Percentiles rank a stretch among this genome's conserved stretches.
Conservation (phyloP, 2,329 filamentous ascomycete species). For the Trichoderma sp. region DNA sequence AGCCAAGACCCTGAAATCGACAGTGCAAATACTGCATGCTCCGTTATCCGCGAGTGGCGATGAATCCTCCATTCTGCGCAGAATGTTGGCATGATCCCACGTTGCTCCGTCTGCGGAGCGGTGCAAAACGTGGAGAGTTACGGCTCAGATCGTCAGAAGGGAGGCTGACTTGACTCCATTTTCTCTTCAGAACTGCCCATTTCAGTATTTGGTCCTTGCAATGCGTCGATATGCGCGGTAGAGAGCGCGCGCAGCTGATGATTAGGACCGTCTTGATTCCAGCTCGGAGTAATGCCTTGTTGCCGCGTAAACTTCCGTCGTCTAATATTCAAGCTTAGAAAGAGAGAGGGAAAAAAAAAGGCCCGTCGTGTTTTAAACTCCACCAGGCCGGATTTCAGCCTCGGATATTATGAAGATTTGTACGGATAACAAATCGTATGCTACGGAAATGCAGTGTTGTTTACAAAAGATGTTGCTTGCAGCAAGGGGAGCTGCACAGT, state of each 20-base stretch:
- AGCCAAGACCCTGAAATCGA: neutral
- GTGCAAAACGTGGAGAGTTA: neutral
- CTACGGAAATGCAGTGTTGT: neutral
- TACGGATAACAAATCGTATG: neutral
- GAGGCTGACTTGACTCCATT: neutral
- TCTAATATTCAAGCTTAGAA: slow-evolving; percentile 12
- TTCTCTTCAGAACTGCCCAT: neutral
- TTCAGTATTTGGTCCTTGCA: neutral
- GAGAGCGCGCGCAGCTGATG: neutral
- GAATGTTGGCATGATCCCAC: neutral
- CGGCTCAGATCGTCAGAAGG: neutral
- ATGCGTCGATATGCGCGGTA: neutral
- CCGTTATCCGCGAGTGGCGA: neutral
- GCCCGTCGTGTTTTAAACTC: slow-evolving; percentile 20
- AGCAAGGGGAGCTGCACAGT: neutral
- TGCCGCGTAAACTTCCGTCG: slow-evolving; percentile 11
- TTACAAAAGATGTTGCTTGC: neutral
- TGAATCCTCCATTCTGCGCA: neutral
- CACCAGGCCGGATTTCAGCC: neutral
- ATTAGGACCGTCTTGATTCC: neutral
- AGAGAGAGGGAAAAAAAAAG: neutral
- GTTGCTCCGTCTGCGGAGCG: neutral
- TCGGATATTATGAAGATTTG: neutral
- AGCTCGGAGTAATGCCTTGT: neutral
- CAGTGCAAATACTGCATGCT: neutral